phyloP scores from a whole-genome alignment of 2,329 filamentous ascomycete genomes.

The Pezicula neosporulosa region DNA sequence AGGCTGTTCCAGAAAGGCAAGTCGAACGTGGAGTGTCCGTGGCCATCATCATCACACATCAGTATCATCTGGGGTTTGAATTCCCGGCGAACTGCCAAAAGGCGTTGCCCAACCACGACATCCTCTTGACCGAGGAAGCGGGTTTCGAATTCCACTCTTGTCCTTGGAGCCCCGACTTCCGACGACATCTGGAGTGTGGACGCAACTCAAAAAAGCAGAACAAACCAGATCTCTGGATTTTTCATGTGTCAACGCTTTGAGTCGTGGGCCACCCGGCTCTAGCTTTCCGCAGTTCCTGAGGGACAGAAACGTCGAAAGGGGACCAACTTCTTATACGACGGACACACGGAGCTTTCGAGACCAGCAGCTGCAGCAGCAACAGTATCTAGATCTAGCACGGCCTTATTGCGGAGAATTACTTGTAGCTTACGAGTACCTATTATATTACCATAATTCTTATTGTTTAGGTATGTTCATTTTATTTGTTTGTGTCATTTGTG shows the following conservation, averaged over 20 bases:
- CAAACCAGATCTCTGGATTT: background rate
- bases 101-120: constrained; percentile 8
- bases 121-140: constrained; percentile 10
- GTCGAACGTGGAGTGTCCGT: no score
- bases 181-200: background rate
- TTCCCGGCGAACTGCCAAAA: constrained; percentile 2
- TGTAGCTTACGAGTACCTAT: no score
- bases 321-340: background rate
- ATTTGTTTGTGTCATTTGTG: background rate
- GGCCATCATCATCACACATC: background rate
- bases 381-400: background rate
- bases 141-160: constrained; percentile 5
- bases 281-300: background rate
- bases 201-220: background rate
- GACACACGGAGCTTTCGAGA: background rate
- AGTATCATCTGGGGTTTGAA: background rate
- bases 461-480: background rate
- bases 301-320: background rate
- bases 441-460: background rate
- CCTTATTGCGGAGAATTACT: background rate
- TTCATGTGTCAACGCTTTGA: no score
- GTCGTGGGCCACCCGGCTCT: background rate
- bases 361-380: background rate
- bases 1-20: no score
- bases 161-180: background rate